phyloP scores from a whole-genome alignment of 768 basidiomycete genomes.

The Phlegmacium glaucopus region DNA sequence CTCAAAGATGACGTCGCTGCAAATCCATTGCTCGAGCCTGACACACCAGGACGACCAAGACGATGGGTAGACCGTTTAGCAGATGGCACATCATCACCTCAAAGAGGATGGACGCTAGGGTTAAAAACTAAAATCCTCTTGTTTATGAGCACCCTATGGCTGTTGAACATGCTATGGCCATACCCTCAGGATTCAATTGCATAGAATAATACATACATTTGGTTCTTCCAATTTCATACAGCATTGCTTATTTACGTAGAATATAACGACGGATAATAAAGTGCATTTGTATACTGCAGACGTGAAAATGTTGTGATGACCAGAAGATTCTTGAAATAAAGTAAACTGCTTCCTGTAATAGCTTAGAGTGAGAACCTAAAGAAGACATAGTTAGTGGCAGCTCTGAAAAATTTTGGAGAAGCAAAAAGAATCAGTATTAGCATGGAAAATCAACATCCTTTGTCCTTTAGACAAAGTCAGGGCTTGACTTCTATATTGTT shows the following conservation, averaged over 20 bases:
- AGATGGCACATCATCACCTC: slow-evolving; percentile 25
- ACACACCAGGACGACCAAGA: slow-evolving; percentile 35
- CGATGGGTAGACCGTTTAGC: slow-evolving; percentile 53
- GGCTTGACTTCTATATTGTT: slow-evolving; percentile 89
- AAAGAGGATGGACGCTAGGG: slow-evolving; percentile 14
- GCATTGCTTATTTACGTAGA: no score
- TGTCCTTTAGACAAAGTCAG: slow-evolving; percentile 76
- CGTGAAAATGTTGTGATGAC: no score
- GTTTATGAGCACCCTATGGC: slow-evolving; percentile 48
- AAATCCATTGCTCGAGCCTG: slow-evolving; percentile 26
- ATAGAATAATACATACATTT: not conserved
- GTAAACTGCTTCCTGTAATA: not conserved
- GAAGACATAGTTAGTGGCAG: slow-evolving; percentile 22
- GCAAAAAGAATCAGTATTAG: slow-evolving; percentile 70
- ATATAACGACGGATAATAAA: no score
- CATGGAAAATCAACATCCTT: slow-evolving; percentile 79
- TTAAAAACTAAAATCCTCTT: slow-evolving; percentile 9
- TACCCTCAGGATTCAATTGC: slow-evolving; percentile 17
- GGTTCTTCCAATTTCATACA: no score
- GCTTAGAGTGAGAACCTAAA: not conserved
- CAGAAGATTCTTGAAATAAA: not conserved
- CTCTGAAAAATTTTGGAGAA: slow-evolving; percentile 2
- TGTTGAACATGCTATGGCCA: slow-evolving; percentile 59
- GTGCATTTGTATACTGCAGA: no score
- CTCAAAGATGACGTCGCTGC: slow-evolving; percentile 23